phyloP scores from a whole-genome alignment of 2,329 filamentous ascomycete species.

The Teratosphaeria zuluensis region DNA sequence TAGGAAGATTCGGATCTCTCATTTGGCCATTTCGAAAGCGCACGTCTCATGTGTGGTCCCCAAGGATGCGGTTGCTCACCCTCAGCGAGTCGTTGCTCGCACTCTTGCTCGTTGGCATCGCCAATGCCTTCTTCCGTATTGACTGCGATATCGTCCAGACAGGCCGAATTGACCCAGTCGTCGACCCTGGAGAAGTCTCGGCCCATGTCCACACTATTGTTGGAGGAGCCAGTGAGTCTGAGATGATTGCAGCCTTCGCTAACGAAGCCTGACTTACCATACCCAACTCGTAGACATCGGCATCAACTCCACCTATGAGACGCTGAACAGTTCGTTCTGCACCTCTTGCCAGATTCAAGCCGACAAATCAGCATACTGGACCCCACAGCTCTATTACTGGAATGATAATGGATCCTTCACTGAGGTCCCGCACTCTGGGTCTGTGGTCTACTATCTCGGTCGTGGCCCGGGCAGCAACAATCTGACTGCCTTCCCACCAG shows the following conservation, averaged over 20 bases:
- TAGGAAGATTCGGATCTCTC: background rate
- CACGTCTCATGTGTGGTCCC: background rate
- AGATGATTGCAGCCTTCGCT: background rate
- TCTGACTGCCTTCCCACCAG: constrained; percentile 57
- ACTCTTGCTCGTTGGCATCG: constrained; percentile 8
- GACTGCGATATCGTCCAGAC: constrained; percentile 26
- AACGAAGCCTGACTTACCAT: background rate
- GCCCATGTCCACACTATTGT: constrained; percentile 26
- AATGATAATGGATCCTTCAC: constrained; percentile 26
- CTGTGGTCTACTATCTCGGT: constrained; percentile 62
- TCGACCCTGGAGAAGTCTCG: constrained; percentile 23
- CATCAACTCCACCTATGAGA: constrained; percentile 50
- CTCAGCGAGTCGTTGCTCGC: background rate
- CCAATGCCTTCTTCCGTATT: constrained; percentile 27
- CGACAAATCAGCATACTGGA: constrained; percentile 31
- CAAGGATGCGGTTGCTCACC: background rate
- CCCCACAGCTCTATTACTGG: constrained; percentile 27
- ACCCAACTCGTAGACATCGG: constrained; percentile 42
- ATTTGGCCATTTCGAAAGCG: background rate
- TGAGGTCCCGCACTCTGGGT: constrained; percentile 51
- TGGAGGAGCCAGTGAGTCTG: constrained; percentile 23
- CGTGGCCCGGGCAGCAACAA: constrained; percentile 42
- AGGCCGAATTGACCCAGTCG: constrained; percentile 28
- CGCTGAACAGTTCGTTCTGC: constrained; percentile 50
- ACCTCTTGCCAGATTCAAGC: constrained; percentile 24